phyloP scores from a whole-genome alignment of 495 filamentous ascomycete genomes.

The Annulohypoxylon bovei region DNA sequence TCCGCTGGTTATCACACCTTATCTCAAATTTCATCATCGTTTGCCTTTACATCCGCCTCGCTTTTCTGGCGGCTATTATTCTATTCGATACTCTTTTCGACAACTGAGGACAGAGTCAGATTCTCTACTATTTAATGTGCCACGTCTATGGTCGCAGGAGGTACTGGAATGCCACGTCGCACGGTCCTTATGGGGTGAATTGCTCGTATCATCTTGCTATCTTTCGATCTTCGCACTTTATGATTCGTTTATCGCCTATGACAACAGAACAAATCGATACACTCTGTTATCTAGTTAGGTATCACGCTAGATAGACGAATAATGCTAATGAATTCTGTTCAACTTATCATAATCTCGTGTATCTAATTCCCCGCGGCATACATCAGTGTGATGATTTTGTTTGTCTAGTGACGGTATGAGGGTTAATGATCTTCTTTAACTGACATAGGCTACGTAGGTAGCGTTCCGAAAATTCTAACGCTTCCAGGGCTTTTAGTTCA shows the following conservation, averaged over 20 bases:
- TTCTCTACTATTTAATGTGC: not conserved
- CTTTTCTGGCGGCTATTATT: not conserved
- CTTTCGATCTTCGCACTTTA: not conserved
- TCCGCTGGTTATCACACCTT: not conserved
- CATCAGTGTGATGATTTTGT: conserved; percentile 5
- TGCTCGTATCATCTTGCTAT: not conserved
- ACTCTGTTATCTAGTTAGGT: conserved; percentile 1
- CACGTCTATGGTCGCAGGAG: not conserved
- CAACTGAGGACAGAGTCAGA: not conserved
- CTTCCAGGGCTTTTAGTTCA: not conserved
- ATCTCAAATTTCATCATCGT: not conserved
- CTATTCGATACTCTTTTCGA: not conserved
- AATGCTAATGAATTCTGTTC: not conserved
- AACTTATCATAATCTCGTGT: not conserved
- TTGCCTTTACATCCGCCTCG: not conserved
- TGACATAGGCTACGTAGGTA: not conserved
- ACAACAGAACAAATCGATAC: conserved; percentile 1
- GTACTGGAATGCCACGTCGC: not conserved
- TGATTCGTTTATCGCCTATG: not conserved
- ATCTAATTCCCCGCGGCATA: not conserved
- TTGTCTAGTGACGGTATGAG: conserved; percentile 8
- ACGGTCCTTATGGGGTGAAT: not conserved
- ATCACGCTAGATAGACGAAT: not conserved
- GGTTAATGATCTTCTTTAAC: not conserved
- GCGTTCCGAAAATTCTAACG: not conserved